These are phyloP conservation scores for Coleophoma crateriformis DNA, from an alignment of 2,329 filamentous ascomycete species.

Conservation along the genomic window DNA sequence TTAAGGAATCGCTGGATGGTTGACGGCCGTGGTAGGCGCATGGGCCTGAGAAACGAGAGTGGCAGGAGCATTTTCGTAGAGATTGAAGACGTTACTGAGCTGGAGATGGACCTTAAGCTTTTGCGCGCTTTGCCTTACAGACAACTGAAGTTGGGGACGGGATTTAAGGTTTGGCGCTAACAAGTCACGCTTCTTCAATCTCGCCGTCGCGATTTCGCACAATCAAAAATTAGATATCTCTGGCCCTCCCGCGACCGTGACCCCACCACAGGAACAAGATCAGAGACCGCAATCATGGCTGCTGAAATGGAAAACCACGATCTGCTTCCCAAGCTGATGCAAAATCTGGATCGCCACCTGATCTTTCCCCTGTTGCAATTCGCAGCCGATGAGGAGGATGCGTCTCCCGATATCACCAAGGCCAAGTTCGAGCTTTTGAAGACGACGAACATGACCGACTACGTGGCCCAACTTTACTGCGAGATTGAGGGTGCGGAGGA, in stretches of 20 bases:
- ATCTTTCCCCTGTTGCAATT: constrained; percentile 97
- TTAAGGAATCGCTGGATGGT: constrained; percentile 21
- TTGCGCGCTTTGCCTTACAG: background rate
- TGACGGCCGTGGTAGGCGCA: constrained; percentile 21
- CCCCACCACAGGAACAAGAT: constrained; percentile 3
- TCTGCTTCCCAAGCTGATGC: constrained; percentile 81
- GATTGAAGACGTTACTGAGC: background rate
- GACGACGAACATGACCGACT: constrained; percentile 98
- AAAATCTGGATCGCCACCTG: constrained; percentile 89
- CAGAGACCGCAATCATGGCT: constrained; percentile 38
- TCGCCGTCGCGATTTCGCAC: background rate
- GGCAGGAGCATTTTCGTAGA: constrained; percentile 10
- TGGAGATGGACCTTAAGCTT: background rate
- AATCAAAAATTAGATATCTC: background rate
- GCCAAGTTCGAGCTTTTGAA: constrained; percentile 93
- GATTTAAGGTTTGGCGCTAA: constrained; percentile 6
- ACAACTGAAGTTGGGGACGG: constrained; percentile 2
- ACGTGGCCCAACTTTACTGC: constrained; percentile 85
- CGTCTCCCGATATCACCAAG: constrained; percentile 67
- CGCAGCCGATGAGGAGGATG: constrained; percentile 74
- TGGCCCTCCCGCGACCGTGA: background rate
- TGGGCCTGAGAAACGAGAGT: constrained; percentile 25
- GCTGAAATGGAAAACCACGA: constrained; percentile 36
- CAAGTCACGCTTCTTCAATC: constrained; percentile 1
- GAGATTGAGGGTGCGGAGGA: constrained; percentile 78